Evolutionary conservation across 148 eudicot genomes (phyloP), one percentile per base, ranked within the genome.

Genomic region (Heliosperma pusillum): DNA sequence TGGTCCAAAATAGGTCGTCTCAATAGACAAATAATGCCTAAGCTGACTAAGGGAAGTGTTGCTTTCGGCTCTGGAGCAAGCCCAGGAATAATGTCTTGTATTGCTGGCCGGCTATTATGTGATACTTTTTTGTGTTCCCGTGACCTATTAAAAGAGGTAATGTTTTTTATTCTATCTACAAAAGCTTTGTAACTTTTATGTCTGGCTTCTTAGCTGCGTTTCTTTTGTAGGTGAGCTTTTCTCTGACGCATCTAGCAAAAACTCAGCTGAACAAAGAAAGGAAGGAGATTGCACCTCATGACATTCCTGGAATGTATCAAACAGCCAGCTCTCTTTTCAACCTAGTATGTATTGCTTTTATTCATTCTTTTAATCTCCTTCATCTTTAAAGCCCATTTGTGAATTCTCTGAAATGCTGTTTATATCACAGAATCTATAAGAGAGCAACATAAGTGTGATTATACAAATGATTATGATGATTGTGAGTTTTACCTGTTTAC

Each of bases 1-100:
- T 95, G 99, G 99, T 95, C 99, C 26, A 92, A 87, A 86, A 74
- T 95, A 77, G 99, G 99, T 45, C 99, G 99, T 65, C 99, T 95
- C 56, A 95, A 89, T 76, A 89, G 99, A 60, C 82, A 90, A 63
- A 78, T 64, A 25, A 90, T 92, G 97, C 99, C 99, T 77, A 92
- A 85, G 73, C 87, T 92, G 78, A 82, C 87, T 6, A 95, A 85
- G 80, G 92, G 91, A 71, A 89, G 83, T 80, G 74, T 82, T 21
- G 66, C 86, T 60, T 95, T 89, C 87, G 99, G 97, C 36, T 89
- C 97, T 72, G 99, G 99, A 80, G 97, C 99, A 71, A 90, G 97
- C 83, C 84, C 87, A 65, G 97, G 97, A 76, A 95, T 95, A 77
- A 85, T 92, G 90, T 88, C 97, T 45, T 95, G 99, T 78, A 83